Conservation (phyloP, 768 basidiomycete genomes). For the Tricholoma matsutake region DNA sequence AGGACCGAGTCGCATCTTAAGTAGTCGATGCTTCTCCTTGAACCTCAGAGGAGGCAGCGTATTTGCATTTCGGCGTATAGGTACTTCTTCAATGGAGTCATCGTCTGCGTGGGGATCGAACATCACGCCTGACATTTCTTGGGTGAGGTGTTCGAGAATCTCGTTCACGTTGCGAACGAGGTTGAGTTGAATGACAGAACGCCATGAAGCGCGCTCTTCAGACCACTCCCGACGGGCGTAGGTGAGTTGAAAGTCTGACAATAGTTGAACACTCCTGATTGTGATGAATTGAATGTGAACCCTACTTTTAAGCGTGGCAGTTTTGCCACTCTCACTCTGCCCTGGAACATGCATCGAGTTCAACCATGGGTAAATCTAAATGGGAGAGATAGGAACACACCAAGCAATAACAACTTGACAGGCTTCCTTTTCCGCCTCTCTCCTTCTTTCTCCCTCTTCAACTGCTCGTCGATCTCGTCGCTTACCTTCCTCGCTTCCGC, state of each 20-base stretch:
- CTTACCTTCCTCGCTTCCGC: conserved; percentile 60
- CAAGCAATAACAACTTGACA: conserved; percentile 72
- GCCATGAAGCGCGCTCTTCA: conserved; percentile 69
- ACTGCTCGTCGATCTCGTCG: conserved; percentile 74
- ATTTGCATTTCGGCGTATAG: conserved; percentile 31
- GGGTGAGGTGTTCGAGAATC: conserved; percentile 54
- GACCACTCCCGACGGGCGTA: conserved; percentile 70
- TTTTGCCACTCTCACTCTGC: conserved; percentile 78
- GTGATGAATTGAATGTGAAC: background rate
- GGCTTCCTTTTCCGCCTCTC: conserved; percentile 63
- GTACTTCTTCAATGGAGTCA: conserved; percentile 41
- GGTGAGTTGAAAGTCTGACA: conserved; percentile 67
- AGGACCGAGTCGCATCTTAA: conserved; percentile 57
- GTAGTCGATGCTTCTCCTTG: conserved; percentile 57
- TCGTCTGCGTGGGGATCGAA: conserved; percentile 27
- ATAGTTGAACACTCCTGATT: conserved; percentile 11
- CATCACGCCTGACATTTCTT: conserved; percentile 49
- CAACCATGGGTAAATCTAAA: background rate
- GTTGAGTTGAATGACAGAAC: conserved; percentile 74
- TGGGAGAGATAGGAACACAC: conserved; percentile 28
- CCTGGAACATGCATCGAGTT: conserved; percentile 26
- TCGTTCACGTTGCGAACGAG: conserved; percentile 70
- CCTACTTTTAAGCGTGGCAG: conserved; percentile 74
- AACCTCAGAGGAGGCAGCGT: conserved; percentile 46
- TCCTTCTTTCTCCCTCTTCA: conserved; percentile 56